Conservation (phyloP, 352 stramenopile genomes). For the Globisporangium paroecandrum region DNA sequence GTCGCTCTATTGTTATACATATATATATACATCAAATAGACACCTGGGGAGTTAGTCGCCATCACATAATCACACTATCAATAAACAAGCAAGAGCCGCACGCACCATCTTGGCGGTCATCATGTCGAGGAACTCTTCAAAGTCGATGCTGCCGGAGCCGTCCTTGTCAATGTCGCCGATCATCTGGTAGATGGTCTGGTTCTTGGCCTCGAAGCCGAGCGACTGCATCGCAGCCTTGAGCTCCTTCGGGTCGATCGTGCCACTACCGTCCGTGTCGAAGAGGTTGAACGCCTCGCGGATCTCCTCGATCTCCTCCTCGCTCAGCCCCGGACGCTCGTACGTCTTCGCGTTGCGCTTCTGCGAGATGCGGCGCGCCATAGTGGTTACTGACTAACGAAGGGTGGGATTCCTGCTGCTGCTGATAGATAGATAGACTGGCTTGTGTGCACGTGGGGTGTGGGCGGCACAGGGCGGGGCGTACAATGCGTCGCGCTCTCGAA, state of each 20-base stretch:
- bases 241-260: constrained; percentile 97
- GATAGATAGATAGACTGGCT: background rate
- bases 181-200: constrained; percentile 98
- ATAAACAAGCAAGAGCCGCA: background rate
- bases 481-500: background rate
- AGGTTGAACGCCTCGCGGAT: constrained; percentile 97
- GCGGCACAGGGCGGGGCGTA: background rate
- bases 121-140: constrained; percentile 97
- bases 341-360: constrained; percentile 88
- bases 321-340: constrained; percentile 87
- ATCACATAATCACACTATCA: background rate
- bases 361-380: constrained; percentile 69
- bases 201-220: constrained; percentile 96
- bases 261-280: constrained; percentile 96
- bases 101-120: constrained; percentile 93
- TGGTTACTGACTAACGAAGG: background rate
- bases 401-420: background rate
- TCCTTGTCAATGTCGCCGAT: constrained; percentile 97
- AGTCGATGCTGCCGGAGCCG: constrained; percentile 94
- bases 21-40: constrained; percentile 2
- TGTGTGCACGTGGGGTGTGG: background rate
- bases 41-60: background rate
- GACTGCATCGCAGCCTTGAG: constrained; percentile 96
- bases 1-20: constrained; percentile 64
- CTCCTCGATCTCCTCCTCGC: constrained; percentile 94